Base-by-base conservation (phyloP, 352 stramenopile species). In the Phytophthora nicotianae region DNA sequence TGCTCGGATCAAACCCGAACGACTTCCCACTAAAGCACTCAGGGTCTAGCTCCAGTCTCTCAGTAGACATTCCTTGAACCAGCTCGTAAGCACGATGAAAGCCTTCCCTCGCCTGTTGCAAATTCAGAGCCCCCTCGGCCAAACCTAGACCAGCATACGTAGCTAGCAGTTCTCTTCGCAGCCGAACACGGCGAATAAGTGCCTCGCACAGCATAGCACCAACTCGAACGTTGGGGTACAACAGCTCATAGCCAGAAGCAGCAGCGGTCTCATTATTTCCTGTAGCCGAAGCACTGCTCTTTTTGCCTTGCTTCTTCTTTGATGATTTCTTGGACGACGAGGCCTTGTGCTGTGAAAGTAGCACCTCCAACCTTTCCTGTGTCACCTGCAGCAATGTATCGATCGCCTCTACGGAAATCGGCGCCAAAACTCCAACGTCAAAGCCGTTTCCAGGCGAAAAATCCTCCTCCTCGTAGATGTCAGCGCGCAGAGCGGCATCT, bases 391-490 rank as follows among this genome's bases (percentile, higher is more conserved):
- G 64, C 51, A 91, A 58, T 32, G 26, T 37, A 51, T 75, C 51
- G 9, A 90, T 53, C 7, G 71, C 59, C 14, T 89, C 56, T 19
- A 65, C 52, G 10, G 70, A 70, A 42, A 85, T 67, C 7, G 57
- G 60, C 17, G 82, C 75, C 29, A 90, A 53, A 19, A 75, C 52
- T 5, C 74, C 74, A 21, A 89, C 72, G 52, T 91, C 82, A 46
- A 94, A 87, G 0, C 75, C 76, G 16, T 60, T 90, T 47, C 77
- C 88, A 0, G 79, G 79, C 13, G 83, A 89, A 64, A 98, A 98
- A 74, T 98, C 93, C 68, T 98, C 95, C 69, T 98, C 95, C 62
- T 98, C 93, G 69, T 98, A 98, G 66, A 98, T 97, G 73, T 98
- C 93, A 16, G 90, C 95, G 37, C 93, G 90, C 4, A 97, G 62